A percentile compares a stretch with the other conserved stretches of the same genome.
Conservation (phyloP, 495 filamentous ascomycete species). For the Tuber calosporum region DNA sequence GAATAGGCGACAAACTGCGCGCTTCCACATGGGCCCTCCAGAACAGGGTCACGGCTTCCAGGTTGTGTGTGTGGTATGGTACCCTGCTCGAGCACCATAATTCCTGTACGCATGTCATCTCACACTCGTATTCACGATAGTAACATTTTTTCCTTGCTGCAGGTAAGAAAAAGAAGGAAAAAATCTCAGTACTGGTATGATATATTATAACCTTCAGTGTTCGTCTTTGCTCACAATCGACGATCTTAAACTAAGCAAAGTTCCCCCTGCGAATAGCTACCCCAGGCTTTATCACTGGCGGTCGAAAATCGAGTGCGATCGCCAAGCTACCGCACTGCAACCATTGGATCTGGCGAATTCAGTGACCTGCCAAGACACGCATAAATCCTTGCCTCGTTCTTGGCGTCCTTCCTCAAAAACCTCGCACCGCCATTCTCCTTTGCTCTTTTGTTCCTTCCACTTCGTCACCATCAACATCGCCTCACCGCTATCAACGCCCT, state of each 20-base stretch:
- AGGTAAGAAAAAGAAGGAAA: not conserved
- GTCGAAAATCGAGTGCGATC: constrained; percentile 6
- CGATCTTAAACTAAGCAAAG: not conserved
- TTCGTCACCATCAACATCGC: not conserved
- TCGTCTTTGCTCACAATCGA: not conserved
- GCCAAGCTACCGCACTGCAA: not conserved
- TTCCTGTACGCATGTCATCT: not conserved
- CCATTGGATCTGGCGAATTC: not conserved
- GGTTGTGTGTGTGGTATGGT: not conserved
- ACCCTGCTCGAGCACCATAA: not conserved
- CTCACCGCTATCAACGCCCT: not conserved
- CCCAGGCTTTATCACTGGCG: not conserved
- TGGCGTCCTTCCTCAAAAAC: not conserved
- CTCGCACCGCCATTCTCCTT: constrained; percentile 1
- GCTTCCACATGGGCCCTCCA: not conserved
- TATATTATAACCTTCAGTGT: not conserved
- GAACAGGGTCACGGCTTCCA: not conserved
- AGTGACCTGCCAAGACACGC: not conserved
- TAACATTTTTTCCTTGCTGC: not conserved
- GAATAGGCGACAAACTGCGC: not conserved
- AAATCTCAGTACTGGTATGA: not conserved
- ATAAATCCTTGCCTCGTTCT: not conserved
- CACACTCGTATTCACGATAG: not conserved
- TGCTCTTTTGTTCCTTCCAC: not conserved
- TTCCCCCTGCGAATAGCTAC: not conserved